phyloP scores from a whole-genome alignment of 139 green algal species.

The Gonium pectorale region DNA sequence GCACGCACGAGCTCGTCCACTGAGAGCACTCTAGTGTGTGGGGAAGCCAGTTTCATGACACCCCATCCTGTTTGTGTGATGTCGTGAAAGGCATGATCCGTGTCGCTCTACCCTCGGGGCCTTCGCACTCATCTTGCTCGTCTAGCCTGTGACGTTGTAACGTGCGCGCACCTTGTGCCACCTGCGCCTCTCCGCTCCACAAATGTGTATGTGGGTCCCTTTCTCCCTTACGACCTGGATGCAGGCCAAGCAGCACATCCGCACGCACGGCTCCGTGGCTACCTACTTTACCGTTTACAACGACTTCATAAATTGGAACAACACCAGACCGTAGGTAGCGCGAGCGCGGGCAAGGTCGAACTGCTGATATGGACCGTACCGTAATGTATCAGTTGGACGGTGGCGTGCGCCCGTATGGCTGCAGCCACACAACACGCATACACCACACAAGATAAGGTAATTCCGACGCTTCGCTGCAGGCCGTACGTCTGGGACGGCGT shows the following conservation, averaged over 20 bases:
- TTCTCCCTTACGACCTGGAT: too few species aligned
- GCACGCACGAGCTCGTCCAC: neutral
- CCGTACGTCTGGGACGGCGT: conserved; percentile 28
- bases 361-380: too few species aligned
- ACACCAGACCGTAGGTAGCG: conserved; percentile 92
- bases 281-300: conserved; percentile 73
- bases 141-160: neutral
- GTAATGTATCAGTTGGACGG: neutral
- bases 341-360: too few species aligned
- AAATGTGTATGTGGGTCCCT: too few species aligned
- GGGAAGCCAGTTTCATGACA: neutral
- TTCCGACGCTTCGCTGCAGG: too few species aligned
- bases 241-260: conserved; percentile 33
- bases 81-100: neutral
- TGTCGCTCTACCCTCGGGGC: neutral
- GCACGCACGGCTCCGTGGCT: neutral
- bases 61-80: neutral
- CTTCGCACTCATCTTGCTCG: neutral
- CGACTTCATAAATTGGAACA: conserved; percentile 78
- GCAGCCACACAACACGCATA: neutral
- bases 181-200: neutral
- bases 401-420: neutral
- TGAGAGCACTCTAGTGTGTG: too few species aligned
- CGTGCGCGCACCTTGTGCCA: neutral
- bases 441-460: too few species aligned